Evolutionary conservation across 2,329 filamentous ascomycete species (phyloP).

Genomic region (Colletotrichum sp.): DNA sequence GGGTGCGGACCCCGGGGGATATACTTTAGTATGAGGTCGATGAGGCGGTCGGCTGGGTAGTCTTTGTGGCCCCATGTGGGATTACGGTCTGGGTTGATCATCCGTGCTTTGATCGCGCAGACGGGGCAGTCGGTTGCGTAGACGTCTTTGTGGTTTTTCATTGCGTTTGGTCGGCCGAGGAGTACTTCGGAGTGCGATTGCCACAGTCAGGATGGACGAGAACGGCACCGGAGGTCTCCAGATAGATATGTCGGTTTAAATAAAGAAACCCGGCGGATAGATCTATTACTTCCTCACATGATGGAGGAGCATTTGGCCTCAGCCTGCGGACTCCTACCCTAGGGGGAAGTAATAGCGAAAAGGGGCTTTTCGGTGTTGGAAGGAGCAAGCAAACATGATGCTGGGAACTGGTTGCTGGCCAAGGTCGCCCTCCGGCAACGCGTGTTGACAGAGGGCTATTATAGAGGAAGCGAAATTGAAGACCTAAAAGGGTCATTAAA

Average conservation of each 20-base stretch:
- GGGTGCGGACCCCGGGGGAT: background rate
- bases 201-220: background rate
- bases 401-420: background rate
- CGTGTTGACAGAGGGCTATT: background rate
- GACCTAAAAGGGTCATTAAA: background rate
- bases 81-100: background rate
- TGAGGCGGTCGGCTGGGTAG: background rate
- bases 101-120: background rate
- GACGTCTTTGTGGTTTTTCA: background rate
- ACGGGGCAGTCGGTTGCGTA: background rate
- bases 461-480: background rate
- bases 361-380: background rate
- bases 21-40: background rate
- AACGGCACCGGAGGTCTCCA: background rate
- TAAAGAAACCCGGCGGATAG: background rate
- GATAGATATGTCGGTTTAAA: background rate
- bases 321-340: background rate
- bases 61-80: background rate
- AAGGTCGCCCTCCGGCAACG: background rate
- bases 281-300: background rate
- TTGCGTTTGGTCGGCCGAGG: background rate
- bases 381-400: background rate
- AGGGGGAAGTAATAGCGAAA: background rate
- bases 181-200: background rate
- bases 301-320: background rate